Base-by-base conservation (phyloP, 2,329 filamentous ascomycete species). In the Hypoxylon sp. region DNA sequence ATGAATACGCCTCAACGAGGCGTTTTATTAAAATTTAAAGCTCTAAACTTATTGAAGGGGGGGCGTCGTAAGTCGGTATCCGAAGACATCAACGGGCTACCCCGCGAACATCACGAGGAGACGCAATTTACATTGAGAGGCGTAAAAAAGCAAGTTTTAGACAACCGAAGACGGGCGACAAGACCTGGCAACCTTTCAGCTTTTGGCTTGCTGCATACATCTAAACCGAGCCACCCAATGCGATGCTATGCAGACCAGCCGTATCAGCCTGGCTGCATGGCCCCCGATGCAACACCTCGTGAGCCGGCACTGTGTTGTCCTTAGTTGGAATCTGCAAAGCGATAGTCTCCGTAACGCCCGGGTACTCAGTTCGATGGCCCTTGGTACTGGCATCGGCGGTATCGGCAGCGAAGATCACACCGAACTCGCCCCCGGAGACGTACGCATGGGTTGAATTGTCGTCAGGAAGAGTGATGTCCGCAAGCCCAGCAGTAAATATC, bases 301-400 rank as follows among this genome's bases (percentile, higher is more conserved):
- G 75, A 3, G 35, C 52, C 1, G 75, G 74, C 1, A 73, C 41
- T 35, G 59, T 43, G n/a, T 61, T 66, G 23, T 69, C 64, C 1
- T 40, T 48, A 3, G 72, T 63, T 2, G 75, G 76, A 19, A 78
- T 64, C 55, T 71, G 60, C 19, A 76, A 37, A 1, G 61, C 61
- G 11, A 73, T 55, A 4, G 74, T 77, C 46, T 68, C 67, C 8
- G 72, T 67, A 4, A 60, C 51, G 4, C 72, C 70, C 1, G 73
- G 73, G 56, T 76, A 78, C 15, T 60, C 55, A 1, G 73, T 75
- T 6, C 61, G 60, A 62, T 78, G 76, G 3, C 76, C 76, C n/a
- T 61, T 42, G 0, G 29, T 42, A 59, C 73, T 75, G 12, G 73
- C 67, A 31, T 69, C 67, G 2, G 61, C 51, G 0, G 71, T 76